Conservation (phyloP, 768 basidiomycete genomes). For the Phylloporus sp. region DNA sequence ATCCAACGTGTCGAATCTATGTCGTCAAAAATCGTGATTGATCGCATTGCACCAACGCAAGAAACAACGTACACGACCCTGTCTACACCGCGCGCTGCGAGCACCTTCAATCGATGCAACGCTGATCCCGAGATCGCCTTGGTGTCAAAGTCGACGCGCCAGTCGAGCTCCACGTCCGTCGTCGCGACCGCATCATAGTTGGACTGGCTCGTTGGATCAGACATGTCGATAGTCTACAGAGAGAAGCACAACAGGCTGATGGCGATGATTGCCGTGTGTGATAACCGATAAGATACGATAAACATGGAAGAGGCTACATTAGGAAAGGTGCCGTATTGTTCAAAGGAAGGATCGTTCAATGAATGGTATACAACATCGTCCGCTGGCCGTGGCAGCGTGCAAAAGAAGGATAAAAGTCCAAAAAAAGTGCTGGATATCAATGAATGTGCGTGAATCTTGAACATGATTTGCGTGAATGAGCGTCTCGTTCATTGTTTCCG, state of each 20-base stretch:
- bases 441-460: slow-evolving; percentile 3
- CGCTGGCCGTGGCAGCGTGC: slow-evolving; percentile 3
- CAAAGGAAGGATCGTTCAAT: slow-evolving; percentile 3
- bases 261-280: background rate
- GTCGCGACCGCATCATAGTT: slow-evolving; percentile 71
- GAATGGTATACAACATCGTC: background rate
- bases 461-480: background rate
- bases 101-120: slow-evolving; percentile 54
- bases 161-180: slow-evolving; percentile 66
- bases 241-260: background rate
- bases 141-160: slow-evolving; percentile 69
- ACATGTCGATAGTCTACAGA: no score
- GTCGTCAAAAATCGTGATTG: background rate
- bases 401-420: background rate
- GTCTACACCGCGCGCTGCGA: slow-evolving; percentile 42
- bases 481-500: slow-evolving; percentile 1
- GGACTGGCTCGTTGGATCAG: slow-evolving; percentile 71
- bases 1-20: slow-evolving; percentile 73
- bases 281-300: slow-evolving; percentile 2
- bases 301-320: slow-evolving; percentile 4
- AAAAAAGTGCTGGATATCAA: background rate
- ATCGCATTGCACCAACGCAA: background rate
- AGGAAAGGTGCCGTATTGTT: slow-evolving; percentile 7
- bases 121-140: slow-evolving; percentile 61
- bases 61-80: slow-evolving; percentile 56